phyloP scores from a whole-genome alignment of 352 stramenopile species.

The Phytopythium mirpurense region DNA sequence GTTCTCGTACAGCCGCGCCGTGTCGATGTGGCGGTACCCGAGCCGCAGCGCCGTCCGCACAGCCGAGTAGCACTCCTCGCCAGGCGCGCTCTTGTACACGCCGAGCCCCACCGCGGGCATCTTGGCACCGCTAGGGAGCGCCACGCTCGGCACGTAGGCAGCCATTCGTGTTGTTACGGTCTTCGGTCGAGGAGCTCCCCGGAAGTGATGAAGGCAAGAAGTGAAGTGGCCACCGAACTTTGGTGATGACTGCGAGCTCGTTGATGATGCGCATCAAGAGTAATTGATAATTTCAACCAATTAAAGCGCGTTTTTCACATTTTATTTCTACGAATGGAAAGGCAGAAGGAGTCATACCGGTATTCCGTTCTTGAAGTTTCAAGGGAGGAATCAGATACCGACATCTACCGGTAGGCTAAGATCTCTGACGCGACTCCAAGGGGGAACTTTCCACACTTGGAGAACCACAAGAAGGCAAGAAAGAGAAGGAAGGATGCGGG shows the following conservation, averaged over 20 bases:
- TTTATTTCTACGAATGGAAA: neutral
- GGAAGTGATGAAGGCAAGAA: neutral
- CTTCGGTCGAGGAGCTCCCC: neutral
- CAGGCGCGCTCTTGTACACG: conserved; percentile 32
- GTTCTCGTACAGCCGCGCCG: conserved; percentile 81
- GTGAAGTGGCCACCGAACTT: neutral
- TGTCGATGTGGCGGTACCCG: conserved; percentile 85
- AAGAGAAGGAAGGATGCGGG: conserved; percentile 13
- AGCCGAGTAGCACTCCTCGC: conserved; percentile 26
- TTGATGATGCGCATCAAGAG: too few relatives aligned
- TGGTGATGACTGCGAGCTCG: too few relatives aligned
- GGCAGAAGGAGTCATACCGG: neutral
- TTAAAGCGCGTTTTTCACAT: neutral
- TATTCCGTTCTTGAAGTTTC: neutral
- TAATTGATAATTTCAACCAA: neutral
- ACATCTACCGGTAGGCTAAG: neutral
- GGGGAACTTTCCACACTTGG: conserved; percentile 8
- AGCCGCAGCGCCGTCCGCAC: conserved; percentile 41
- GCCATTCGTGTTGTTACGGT: conserved; percentile 6
- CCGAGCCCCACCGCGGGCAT: conserved; percentile 42
- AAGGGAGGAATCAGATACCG: neutral
- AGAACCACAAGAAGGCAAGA: neutral
- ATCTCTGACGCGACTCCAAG: too few relatives aligned
- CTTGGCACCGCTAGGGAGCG: conserved; percentile 24
- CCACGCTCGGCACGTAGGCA: conserved; percentile 8